Evolutionary conservation across 1,139 yeast species (phyloP).

Genomic region (Zhuliangozyma parablackwelliae): DNA sequence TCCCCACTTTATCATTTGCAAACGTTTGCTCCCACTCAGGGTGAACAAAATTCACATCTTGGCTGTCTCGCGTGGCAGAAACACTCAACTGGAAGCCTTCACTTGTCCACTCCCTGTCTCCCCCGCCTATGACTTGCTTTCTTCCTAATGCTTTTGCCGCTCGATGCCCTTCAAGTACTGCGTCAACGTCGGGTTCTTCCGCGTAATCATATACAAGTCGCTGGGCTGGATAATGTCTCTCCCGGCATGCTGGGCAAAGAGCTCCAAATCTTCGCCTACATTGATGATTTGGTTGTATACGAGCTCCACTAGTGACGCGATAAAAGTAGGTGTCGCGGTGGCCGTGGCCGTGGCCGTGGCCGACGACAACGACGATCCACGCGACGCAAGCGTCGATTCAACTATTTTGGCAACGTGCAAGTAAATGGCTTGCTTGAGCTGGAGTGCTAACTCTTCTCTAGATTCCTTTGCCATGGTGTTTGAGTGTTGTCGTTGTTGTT

Average conservation of each 20-base stretch:
- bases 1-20: too few relatives aligned
- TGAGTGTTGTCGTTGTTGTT: not conserved
- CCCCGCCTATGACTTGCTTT: too few relatives aligned
- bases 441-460: constrained; percentile 20
- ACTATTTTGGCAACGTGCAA: constrained; percentile 52
- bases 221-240: constrained; percentile 46
- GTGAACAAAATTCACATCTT: too few relatives aligned
- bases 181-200: constrained; percentile 47
- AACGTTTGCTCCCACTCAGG: too few relatives aligned
- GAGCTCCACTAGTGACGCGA: constrained; percentile 60
- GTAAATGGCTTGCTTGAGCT: constrained; percentile 57
- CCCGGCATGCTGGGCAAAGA: constrained; percentile 61
- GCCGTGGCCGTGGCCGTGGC: too few relatives aligned
- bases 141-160: not conserved
- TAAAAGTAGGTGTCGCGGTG: constrained; percentile 51
- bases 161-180: constrained; percentile 32
- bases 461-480: constrained; percentile 4
- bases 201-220: constrained; percentile 53
- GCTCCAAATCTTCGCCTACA: constrained; percentile 60
- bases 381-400: constrained; percentile 18
- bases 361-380: too few relatives aligned
- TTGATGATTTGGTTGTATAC: constrained; percentile 52
- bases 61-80: too few relatives aligned
- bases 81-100: too few relatives aligned
- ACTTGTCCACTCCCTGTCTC: too few relatives aligned